Evolutionary conservation across 1,284 basidiomycete genomes (phyloP).

Genomic region (Schizophyllum commune): DNA sequence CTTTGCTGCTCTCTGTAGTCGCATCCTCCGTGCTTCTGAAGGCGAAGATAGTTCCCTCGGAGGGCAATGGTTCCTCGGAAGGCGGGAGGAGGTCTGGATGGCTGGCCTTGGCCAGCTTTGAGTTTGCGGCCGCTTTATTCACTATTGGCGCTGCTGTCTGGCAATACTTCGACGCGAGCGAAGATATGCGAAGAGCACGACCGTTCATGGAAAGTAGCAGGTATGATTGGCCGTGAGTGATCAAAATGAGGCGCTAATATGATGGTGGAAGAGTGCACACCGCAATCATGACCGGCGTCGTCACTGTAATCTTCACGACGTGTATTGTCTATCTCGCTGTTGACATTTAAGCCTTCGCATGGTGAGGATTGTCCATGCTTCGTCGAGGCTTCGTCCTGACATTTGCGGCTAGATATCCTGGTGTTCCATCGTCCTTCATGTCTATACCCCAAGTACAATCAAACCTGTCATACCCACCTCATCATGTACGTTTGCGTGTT

Average conservation of each 20-base stretch:
- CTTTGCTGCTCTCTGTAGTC: conserved; percentile 51
- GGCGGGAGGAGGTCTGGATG: conserved; percentile 14
- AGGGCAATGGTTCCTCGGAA: conserved; percentile 10
- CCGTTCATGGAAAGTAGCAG: conserved; percentile 53
- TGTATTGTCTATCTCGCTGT: conserved; percentile 28
- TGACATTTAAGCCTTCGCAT: background rate
- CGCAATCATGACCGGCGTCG: conserved; percentile 41
- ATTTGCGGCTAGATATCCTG: too few species aligned
- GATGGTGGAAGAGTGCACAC: conserved; percentile 38
- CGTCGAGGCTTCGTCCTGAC: too few species aligned
- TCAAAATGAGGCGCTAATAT: conserved; percentile 1
- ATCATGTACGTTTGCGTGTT: too few species aligned
- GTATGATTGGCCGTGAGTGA: conserved; percentile 30
- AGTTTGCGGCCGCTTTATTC: conserved; percentile 43
- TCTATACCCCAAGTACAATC: too few species aligned
- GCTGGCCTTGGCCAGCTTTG: conserved; percentile 34
- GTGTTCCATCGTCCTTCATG: too few species aligned
- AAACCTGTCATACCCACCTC: too few species aligned
- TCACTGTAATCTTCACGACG: conserved; percentile 40
- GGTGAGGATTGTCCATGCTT: too few species aligned
- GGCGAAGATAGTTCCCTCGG: conserved; percentile 45
- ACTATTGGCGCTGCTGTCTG: conserved; percentile 49
- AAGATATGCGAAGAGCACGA: conserved; percentile 45
- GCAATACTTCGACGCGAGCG: conserved; percentile 54
- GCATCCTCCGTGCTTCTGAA: conserved; percentile 56